Percentiles rank a stretch among this genome's conserved stretches.
phyloP scores from a whole-genome alignment of 306 rosid genomes.

The Cicer yamashitae region DNA sequence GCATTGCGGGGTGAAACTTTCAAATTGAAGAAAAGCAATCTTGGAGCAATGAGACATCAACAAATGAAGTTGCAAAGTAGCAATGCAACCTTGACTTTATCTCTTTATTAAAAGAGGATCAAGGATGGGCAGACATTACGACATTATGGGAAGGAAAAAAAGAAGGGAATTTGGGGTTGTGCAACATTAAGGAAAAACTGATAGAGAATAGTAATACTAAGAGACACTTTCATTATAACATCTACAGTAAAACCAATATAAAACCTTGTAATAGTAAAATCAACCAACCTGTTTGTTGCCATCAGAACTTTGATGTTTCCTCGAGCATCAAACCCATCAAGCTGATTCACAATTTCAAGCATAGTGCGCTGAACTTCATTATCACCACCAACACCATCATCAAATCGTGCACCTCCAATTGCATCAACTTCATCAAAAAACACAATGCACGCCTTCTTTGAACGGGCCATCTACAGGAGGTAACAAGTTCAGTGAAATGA shows the following conservation, averaged over 20 bases:
- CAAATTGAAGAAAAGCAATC: slow-evolving; percentile 3
- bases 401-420: slow-evolving; percentile 99
- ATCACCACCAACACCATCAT: slow-evolving; percentile 98
- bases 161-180: slow-evolving; percentile 24
- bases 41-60: slow-evolving; percentile 4
- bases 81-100: not conserved
- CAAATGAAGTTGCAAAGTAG: slow-evolving; percentile 16
- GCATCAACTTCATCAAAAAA: slow-evolving; percentile 99
- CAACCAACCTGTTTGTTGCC: slow-evolving; percentile 94
- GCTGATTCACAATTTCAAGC: slow-evolving; percentile 99
- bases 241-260: not conserved
- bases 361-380: slow-evolving; percentile 97
- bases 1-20: not conserved
- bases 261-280: not conserved
- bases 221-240: not conserved
- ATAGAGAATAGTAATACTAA: not conserved
- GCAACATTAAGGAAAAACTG: slow-evolving; percentile 10
- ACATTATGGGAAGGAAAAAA: not conserved
- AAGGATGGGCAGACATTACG: not conserved
- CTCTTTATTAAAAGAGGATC: not conserved
- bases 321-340: slow-evolving; percentile 97
- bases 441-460: slow-evolving; percentile 96
- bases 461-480: slow-evolving; percentile 88
- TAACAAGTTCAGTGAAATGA: slow-evolving; percentile 30
- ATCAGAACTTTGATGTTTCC: slow-evolving; percentile 97